Conservation (phyloP, 768 basidiomycete genomes). For the Nidularia sp. region DNA sequence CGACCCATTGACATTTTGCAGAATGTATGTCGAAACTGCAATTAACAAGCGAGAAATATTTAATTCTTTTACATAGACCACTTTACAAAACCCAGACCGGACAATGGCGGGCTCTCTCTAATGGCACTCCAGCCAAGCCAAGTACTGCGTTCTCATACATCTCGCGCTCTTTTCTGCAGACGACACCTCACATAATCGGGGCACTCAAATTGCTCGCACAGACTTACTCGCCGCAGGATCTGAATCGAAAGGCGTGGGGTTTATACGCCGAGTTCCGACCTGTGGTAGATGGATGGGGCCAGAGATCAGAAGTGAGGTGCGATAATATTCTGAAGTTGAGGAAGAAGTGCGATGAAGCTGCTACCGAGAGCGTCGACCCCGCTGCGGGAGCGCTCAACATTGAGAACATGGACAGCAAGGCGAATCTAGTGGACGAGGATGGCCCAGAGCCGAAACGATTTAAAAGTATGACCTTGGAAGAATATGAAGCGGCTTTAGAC, state of each 20-base stretch:
- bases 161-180: conserved; percentile 73
- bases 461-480: conserved; percentile 37
- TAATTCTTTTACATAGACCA: conserved; percentile 43
- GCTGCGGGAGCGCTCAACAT: neutral
- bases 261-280: conserved; percentile 91
- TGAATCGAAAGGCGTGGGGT: conserved; percentile 66
- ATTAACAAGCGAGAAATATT: neutral
- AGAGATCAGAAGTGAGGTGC: conserved; percentile 70
- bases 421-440: neutral
- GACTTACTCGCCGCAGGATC: conserved; percentile 52
- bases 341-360: conserved; percentile 18
- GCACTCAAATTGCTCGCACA: conserved; percentile 65
- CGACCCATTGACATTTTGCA: neutral
- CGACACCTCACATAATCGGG: conserved; percentile 73
- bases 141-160: conserved; percentile 82
- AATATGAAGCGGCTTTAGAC: conserved; percentile 50
- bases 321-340: conserved; percentile 61
- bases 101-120: conserved; percentile 82
- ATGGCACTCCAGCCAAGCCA: conserved; percentile 67
- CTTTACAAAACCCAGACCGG: conserved; percentile 66
- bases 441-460: conserved; percentile 24
- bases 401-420: neutral
- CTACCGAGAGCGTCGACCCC: neutral
- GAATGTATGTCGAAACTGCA: conserved; percentile 15
- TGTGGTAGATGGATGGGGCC: conserved; percentile 78